Conservation (phyloP, 768 basidiomycete genomes). For the Boletus rubroflammeus region DNA sequence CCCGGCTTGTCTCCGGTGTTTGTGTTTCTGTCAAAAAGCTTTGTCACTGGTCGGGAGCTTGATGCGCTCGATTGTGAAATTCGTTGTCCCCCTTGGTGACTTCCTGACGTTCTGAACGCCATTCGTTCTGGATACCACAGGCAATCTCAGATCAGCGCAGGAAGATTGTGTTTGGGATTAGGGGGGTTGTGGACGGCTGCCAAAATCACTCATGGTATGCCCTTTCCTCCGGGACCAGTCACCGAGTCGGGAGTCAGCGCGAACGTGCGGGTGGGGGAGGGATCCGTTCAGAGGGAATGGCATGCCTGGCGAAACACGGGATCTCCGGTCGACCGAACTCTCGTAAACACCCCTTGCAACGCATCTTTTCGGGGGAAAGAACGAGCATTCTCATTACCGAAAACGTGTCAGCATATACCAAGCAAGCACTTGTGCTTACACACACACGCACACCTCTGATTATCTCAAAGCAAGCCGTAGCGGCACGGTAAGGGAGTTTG, state of each 20-base stretch:
- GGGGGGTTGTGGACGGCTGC: not conserved
- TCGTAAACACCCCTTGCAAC: conserved; percentile 12
- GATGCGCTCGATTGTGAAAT: conserved; percentile 1
- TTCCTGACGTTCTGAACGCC: conserved; percentile 9
- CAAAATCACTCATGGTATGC: not conserved
- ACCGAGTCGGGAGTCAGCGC: not conserved
- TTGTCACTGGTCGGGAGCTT: not conserved
- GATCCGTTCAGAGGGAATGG: conserved; percentile 5
- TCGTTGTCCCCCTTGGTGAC: conserved; percentile 5
- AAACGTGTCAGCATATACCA: conserved; percentile 1
- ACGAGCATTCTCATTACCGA: conserved; percentile 17
- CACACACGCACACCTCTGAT: conserved; percentile 1
- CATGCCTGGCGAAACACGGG: conserved; percentile 2
- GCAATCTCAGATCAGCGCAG: conserved; percentile 21
- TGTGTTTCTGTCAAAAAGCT: conserved; percentile 1
- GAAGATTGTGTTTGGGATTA: not conserved
- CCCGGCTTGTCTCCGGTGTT: conserved; percentile 13
- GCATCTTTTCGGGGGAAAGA: conserved; percentile 4
- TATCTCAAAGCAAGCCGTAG: conserved; percentile 13
- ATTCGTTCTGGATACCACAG: conserved; percentile 1
- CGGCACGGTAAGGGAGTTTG: conserved; percentile 8
- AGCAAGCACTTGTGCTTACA: not conserved
- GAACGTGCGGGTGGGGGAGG: not conserved
- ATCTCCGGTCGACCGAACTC: conserved; percentile 5
- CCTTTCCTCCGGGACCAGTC: not conserved